Base-by-base conservation (phyloP, 306 rosid species). In the Astragalus membranaceus region DNA sequence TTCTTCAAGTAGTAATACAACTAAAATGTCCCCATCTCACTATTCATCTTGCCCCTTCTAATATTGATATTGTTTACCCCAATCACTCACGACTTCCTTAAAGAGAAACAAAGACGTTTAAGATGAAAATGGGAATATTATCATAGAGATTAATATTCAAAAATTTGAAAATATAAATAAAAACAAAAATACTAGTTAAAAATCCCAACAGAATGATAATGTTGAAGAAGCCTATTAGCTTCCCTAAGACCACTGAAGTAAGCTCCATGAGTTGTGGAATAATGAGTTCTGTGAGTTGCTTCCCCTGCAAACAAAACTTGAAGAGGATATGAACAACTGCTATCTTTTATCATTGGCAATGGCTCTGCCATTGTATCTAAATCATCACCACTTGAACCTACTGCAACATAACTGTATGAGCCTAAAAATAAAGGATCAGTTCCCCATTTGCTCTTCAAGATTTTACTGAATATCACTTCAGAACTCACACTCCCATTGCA, bases 231-330 rank as follows among this genome's bases (percentile, higher is more conserved):
- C 86, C 99, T 87, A 65, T 80, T 83, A 74, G 97, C 99, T 82
- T 94, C 99, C 74, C 99, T 89, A 67, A 91, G 96, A 46, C 99
- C 99, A 80, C 99, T 94, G 76, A 86, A 80, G 78, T 91, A 91
- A 75, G 99, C 99, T 66, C 99, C 99, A 85, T 94, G 99, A 65
- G 99, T 94, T 14, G 99, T 94, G 41, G 99, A 94, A 78, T 94
- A 94, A 77, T 94, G 96, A 72, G 92, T 91, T 86, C 97, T 86
- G 79, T 94, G 99, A 12, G 99, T 94, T 57, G 99, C 97, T 81
- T 94, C 99, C 13, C 99, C 97, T 56, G 99, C 97, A 75, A 94
- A 94, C 85, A 94, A 80, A 79, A 94, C 81, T 69, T 91, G 97
- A 77, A 93, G 94, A 29, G 90, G 84, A 66, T 69, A 86, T 5